A percentile compares a stretch with the other conserved stretches of the same genome.
These are phyloP conservation scores for Sonneratia alba DNA, from an alignment of 345 rosid species.

Conservation along the genomic window DNA sequence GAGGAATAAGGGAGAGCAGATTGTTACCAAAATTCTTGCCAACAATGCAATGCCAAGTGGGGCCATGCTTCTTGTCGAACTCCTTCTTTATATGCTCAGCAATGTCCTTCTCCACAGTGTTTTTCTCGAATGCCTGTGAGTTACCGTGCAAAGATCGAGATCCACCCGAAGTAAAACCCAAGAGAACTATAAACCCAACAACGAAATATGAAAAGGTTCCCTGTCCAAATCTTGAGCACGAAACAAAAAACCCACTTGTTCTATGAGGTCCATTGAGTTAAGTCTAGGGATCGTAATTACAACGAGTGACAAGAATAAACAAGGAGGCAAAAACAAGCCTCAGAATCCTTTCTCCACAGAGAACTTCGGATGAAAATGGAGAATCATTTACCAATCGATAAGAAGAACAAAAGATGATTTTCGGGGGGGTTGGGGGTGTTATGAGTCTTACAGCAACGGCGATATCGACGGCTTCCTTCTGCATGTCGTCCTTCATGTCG, in stretches of 20 bases:
- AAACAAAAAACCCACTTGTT: background rate
- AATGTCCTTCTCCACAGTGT: slow-evolving; percentile 82
- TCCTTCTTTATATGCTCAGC: slow-evolving; percentile 98
- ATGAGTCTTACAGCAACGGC: slow-evolving; percentile 50
- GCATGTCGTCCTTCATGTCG: slow-evolving; percentile 96
- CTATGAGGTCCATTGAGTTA: background rate
- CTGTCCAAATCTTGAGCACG: background rate
- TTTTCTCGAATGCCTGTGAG: slow-evolving; percentile 70
- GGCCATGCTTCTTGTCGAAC: slow-evolving; percentile 86
- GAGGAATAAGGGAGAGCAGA: background rate
- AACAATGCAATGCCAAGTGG: slow-evolving; percentile 99
- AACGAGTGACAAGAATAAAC: background rate
- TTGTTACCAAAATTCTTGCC: slow-evolving; percentile 92
- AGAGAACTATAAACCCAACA: background rate
- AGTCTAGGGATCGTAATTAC: background rate
- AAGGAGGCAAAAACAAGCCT: background rate
- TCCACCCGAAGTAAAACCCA: slow-evolving; percentile 6
- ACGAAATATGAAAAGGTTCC: background rate
- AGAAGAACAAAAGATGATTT: background rate
- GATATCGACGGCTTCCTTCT: slow-evolving; percentile 78
- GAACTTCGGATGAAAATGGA: background rate
- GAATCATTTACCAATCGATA: background rate
- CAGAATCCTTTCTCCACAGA: background rate
- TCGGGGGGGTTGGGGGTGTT: background rate
- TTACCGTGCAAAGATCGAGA: background rate